Percentiles rank a stretch among this genome's conserved stretches.
phyloP scores from a whole-genome alignment of 1,284 basidiomycete genomes.

The Retiboletus fuscus region DNA sequence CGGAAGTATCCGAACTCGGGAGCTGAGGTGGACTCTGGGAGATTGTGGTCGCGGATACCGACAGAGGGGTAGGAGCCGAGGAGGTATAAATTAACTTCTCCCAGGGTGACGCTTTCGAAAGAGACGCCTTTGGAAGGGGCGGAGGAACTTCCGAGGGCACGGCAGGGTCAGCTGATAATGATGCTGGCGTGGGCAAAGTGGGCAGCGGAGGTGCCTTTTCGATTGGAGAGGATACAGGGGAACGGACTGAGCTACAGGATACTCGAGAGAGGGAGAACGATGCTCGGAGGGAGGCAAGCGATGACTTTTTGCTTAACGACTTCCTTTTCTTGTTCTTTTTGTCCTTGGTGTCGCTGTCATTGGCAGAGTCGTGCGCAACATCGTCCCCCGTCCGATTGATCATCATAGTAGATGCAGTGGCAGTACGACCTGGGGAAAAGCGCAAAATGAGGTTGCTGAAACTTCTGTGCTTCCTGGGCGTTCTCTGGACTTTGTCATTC shows the following conservation, averaged over 20 bases:
- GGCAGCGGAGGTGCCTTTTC: constrained; percentile 46
- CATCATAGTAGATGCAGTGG: constrained; percentile 16
- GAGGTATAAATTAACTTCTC: constrained; percentile 20
- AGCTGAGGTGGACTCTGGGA: constrained; percentile 18
- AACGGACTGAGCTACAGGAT: constrained; percentile 44
- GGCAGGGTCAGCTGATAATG: constrained; percentile 11
- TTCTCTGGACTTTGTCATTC: constrained; percentile 24
- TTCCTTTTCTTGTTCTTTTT: constrained; percentile 25
- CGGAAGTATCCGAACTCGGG: constrained; percentile 29
- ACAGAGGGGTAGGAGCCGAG: constrained; percentile 45
- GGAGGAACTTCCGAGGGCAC: constrained; percentile 4
- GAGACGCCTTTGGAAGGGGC: constrained; percentile 20
- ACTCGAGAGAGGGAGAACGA: constrained; percentile 49
- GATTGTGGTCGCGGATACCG: constrained; percentile 38
- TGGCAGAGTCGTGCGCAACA: constrained; percentile 36
- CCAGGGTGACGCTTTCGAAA: constrained; percentile 40
- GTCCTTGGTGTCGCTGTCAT: constrained; percentile 38
- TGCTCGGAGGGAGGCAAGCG: constrained; percentile 45
- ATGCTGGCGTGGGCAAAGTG: constrained; percentile 35
- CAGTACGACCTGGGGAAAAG: constrained; percentile 5
- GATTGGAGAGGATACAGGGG: constrained; percentile 27
- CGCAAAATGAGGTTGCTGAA: constrained; percentile 48
- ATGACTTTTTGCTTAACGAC: constrained; percentile 44
- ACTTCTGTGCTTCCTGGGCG: constrained; percentile 45
- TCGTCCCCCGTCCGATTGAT: constrained; percentile 20